Conservation (phyloP, 2,329 filamentous ascomycete genomes). For the Cladorrhinum sp. region DNA sequence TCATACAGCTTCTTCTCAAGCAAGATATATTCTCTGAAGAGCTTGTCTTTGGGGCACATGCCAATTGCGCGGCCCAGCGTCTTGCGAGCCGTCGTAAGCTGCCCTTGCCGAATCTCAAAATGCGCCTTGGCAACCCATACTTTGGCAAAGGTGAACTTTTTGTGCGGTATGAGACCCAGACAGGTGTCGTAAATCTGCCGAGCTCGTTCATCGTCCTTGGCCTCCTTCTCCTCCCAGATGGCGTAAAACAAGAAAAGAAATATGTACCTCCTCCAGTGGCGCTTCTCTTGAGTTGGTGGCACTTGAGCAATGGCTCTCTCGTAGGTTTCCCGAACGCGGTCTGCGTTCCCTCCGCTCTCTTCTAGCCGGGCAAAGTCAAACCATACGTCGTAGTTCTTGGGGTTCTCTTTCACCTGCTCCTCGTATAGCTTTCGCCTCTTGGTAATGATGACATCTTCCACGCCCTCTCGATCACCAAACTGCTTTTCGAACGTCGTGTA, state of each 20-base stretch:
- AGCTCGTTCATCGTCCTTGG: constrained; percentile 72
- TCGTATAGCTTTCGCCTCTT: constrained; percentile 93
- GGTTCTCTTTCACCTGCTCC: constrained; percentile 87
- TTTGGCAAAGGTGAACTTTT: constrained; percentile 96
- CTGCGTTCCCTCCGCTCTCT: constrained; percentile 76
- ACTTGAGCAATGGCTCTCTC: constrained; percentile 94
- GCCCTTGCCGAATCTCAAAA: constrained; percentile 85
- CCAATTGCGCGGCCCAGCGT: constrained; percentile 86
- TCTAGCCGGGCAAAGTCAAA: constrained; percentile 92
- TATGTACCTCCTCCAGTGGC: constrained; percentile 95
- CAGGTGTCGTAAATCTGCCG: constrained; percentile 90
- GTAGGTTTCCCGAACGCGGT: constrained; percentile 87
- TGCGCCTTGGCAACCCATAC: constrained; percentile 92
- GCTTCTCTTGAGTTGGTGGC: constrained; percentile 91
- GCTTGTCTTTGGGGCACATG: constrained; percentile 91
- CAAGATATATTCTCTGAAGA: constrained; percentile 92
- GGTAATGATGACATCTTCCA: constrained; percentile 93
- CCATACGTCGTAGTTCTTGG: constrained; percentile 96
- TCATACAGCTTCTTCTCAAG: constrained; percentile 92
- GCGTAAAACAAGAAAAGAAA: constrained; percentile 99
- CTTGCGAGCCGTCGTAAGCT: constrained; percentile 78
- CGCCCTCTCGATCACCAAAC: constrained; percentile 86
- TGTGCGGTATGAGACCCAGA: constrained; percentile 84
- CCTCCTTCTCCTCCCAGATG: constrained; percentile 87
- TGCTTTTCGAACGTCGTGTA: constrained; percentile 99